phyloP scores from a whole-genome alignment of 2,329 filamentous ascomycete species.

The Stachybotrys elegans region DNA sequence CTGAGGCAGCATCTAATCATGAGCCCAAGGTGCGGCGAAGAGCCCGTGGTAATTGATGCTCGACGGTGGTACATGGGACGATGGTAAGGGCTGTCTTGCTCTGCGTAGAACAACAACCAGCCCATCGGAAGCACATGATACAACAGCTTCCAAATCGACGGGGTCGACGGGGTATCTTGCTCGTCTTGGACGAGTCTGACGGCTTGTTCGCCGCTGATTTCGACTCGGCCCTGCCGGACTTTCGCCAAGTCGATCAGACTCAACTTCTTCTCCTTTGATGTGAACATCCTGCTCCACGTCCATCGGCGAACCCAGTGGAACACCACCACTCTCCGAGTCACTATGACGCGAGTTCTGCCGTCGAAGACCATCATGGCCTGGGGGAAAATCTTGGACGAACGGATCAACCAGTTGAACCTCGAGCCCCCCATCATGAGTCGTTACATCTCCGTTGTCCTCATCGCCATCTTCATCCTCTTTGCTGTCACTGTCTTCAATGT shows the following conservation, averaged over 20 bases:
- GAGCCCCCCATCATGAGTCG: too few relatives aligned
- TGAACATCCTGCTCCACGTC: conserved; percentile 29
- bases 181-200: too few relatives aligned
- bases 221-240: too few relatives aligned
- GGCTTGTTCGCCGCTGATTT: too few relatives aligned
- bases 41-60: conserved; percentile 51
- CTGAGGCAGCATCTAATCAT: too few relatives aligned
- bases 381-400: too few relatives aligned
- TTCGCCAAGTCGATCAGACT: not conserved
- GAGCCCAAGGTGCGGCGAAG: conserved; percentile 77
- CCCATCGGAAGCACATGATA: conserved; percentile 85
- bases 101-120: conserved; percentile 75
- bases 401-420: too few relatives aligned
- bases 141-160: conserved; percentile 80
- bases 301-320: conserved; percentile 37
- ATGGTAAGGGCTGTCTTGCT: conserved; percentile 66
- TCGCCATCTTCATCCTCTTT: conserved; percentile 40
- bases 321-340: conserved; percentile 41
- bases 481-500: conserved; percentile 37
- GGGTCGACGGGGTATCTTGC: conserved; percentile 30
- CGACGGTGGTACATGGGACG: conserved; percentile 51
- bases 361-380: too few relatives aligned
- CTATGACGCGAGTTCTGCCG: conserved; percentile 14
- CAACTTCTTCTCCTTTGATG: conserved; percentile 31
- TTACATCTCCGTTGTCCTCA: conserved; percentile 9